These are phyloP conservation scores for Dothistroma pini DNA, from an alignment of 2,329 filamentous ascomycete species.

Conservation along the genomic window DNA sequence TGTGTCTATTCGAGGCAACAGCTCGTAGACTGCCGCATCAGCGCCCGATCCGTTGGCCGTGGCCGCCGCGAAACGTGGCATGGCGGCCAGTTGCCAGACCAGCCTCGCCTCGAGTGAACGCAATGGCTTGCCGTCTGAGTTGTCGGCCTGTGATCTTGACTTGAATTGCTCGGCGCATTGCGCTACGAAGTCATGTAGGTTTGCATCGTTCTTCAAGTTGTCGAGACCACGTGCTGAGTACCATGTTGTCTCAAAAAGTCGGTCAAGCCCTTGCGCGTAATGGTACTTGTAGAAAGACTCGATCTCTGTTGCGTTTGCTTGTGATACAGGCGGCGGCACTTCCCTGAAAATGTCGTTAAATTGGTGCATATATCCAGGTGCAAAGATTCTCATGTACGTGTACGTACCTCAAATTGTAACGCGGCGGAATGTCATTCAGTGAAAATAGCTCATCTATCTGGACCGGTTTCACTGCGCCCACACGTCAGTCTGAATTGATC, in stretches of 20 bases:
- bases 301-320: constrained; percentile 58
- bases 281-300: constrained; percentile 72
- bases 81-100: constrained; percentile 56
- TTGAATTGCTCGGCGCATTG: constrained; percentile 55
- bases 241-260: constrained; percentile 80
- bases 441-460: constrained; percentile 69
- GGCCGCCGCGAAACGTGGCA: constrained; percentile 44
- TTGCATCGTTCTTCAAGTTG: constrained; percentile 53
- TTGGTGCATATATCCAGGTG: background rate
- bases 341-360: constrained; percentile 9
- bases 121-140: constrained; percentile 17
- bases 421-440: constrained; percentile 57
- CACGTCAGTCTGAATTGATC: constrained; percentile 12
- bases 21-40: constrained; percentile 51
- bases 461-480: constrained; percentile 42
- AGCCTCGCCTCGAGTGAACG: constrained; percentile 57
- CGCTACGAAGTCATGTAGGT: constrained; percentile 63
- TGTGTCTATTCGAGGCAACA: constrained; percentile 64
- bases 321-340: constrained; percentile 40
- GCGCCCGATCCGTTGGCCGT: constrained; percentile 42
- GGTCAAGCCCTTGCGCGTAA: constrained; percentile 70
- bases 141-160: constrained; percentile 20
- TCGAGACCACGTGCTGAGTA: constrained; percentile 58
- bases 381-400: background rate
- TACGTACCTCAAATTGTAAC: constrained; percentile 10